Evolutionary conservation across 768 basidiomycete genomes (phyloP), one percentile per base, ranked within the genome.

Genomic region (Tylopilus sp.): DNA sequence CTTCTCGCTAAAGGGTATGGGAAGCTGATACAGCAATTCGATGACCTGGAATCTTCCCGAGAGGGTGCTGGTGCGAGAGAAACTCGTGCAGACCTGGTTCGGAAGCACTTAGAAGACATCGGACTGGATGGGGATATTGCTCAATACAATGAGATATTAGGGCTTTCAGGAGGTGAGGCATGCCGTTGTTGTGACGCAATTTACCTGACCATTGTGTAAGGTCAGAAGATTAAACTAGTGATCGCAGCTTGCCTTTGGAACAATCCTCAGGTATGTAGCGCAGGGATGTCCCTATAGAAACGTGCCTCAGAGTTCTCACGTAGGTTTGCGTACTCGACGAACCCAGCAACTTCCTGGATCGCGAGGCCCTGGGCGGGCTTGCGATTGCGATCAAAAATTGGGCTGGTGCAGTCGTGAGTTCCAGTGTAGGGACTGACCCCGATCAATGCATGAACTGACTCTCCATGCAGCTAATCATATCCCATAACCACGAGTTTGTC

Each of bases 81-180:
- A 60, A 96, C 93, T 6, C 74, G 85, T 31, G 82, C 83, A 16
- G 79, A 85, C 62, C 74, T 90, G 43, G 89, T 98, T 43, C 82
- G 95, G 59, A 92, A 94, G 72, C 92, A 95, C 61, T 74, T 98
- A 42, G 93, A 97, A 71, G 94, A 94, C 60, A 92, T 98, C 59
- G 96, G 95, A 31, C 78, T 98, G 34, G 92, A 98, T 73, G 95
- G 95, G 38, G 92, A 98, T 74, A 98, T 98, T 55, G 95, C 95
- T 12, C 92, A 97, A 72, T 98, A 98, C 74, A 96, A 97, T 65
- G 95, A 98, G 74, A 94, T 98, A 65, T 82, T 84, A 31, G 95
- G 96, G 34, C 75, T 98, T 41, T 95, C 92, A 17, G 96, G 96
- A 71, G 95, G 94, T 85, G 66, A 59, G 75, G 57, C 17, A 36